Percentiles rank a stretch among this genome's conserved stretches.
These are phyloP conservation scores for Amphichorda felina DNA, from an alignment of 2,329 filamentous ascomycete genomes.

Conservation along the genomic window DNA sequence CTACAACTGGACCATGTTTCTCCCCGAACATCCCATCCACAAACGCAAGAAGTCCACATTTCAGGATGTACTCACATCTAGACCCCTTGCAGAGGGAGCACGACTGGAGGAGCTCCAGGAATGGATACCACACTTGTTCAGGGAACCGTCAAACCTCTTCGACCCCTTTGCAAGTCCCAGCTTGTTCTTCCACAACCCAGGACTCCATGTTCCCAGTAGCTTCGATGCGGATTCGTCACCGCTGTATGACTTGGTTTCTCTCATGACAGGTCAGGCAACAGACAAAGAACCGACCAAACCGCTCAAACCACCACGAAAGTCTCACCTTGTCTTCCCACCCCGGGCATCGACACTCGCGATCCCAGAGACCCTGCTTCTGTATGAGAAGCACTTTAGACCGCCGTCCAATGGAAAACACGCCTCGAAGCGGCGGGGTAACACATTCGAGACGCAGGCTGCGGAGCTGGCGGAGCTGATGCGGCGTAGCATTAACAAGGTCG, in stretches of 20 bases:
- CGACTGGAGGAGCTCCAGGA: constrained; percentile 8
- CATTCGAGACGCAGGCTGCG: constrained; percentile 30
- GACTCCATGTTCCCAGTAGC: constrained; percentile 29
- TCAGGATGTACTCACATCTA: constrained; percentile 6
- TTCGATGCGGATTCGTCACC: constrained; percentile 22
- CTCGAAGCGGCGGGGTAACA: constrained; percentile 19
- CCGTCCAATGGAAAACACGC: constrained; percentile 7
- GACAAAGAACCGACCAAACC: constrained; percentile 2
- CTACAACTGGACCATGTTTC: constrained; percentile 52
- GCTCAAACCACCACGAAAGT: constrained; percentile 23
- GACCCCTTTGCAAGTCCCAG: constrained; percentile 48
- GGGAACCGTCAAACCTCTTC: constrained; percentile 35
- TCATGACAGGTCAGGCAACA: neutral
- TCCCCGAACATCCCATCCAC: constrained; percentile 39
- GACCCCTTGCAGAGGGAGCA: constrained; percentile 1
- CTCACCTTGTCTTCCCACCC: constrained; percentile 35
- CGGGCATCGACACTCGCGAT: constrained; percentile 32
- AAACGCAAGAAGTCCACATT: constrained; percentile 6
- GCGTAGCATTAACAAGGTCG: constrained; percentile 31
- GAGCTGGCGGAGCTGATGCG: constrained; percentile 37
- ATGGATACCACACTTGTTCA: constrained; percentile 31
- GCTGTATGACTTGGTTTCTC: constrained; percentile 1
- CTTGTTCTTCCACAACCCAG: constrained; percentile 45
- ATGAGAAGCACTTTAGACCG: constrained; percentile 19
- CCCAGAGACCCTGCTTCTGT: constrained; percentile 35